These are phyloP conservation scores for Trichosporon ovoides DNA, from an alignment of 1,284 basidiomycete genomes.

Conservation along the genomic window DNA sequence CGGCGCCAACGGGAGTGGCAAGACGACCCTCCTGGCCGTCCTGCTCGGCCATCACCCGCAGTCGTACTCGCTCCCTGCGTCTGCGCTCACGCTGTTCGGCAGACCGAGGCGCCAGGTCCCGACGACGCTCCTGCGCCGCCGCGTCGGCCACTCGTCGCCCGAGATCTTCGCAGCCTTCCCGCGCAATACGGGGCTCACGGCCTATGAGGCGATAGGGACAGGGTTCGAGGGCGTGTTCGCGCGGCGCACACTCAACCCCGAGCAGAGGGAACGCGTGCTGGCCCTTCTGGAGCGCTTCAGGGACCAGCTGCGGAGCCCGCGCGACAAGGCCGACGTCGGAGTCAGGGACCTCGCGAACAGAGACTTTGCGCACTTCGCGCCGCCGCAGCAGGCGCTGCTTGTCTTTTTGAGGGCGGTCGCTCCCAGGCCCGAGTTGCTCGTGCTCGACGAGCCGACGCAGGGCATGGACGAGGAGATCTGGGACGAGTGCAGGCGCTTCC, in stretches of 20 bases:
- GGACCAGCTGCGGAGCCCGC: constrained; percentile 22
- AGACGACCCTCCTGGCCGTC: constrained; percentile 88
- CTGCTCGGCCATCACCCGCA: constrained; percentile 92
- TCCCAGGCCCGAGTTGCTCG: constrained; percentile 59
- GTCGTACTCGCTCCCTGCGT: constrained; percentile 63
- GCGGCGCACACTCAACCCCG: constrained; percentile 53
- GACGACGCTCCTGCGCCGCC: constrained; percentile 56
- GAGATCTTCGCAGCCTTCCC: constrained; percentile 91
- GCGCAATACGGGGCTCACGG: constrained; percentile 62
- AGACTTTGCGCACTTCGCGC: constrained; percentile 59
- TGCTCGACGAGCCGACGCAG: constrained; percentile 84
- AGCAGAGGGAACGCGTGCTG: constrained; percentile 48
- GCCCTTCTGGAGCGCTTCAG: constrained; percentile 59
- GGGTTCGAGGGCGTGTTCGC: constrained; percentile 76
- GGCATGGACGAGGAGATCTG: constrained; percentile 81
- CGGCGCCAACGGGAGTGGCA: constrained; percentile 80
- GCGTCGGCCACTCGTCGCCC: constrained; percentile 76
- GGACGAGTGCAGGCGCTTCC: constrained; percentile 57
- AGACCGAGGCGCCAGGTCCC: constrained; percentile 61
- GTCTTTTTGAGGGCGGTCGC: constrained; percentile 80
- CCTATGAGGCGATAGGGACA: constrained; percentile 72
- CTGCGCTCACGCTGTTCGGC: constrained; percentile 63
- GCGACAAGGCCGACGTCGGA: not conserved
- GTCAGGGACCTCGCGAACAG: constrained; percentile 38
- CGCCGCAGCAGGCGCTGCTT: constrained; percentile 70